A percentile compares a stretch with the other conserved stretches of the same genome.
Conservation (phyloP, 2,329 filamentous ascomycete species). For the Tolypocladium pustulatum region DNA sequence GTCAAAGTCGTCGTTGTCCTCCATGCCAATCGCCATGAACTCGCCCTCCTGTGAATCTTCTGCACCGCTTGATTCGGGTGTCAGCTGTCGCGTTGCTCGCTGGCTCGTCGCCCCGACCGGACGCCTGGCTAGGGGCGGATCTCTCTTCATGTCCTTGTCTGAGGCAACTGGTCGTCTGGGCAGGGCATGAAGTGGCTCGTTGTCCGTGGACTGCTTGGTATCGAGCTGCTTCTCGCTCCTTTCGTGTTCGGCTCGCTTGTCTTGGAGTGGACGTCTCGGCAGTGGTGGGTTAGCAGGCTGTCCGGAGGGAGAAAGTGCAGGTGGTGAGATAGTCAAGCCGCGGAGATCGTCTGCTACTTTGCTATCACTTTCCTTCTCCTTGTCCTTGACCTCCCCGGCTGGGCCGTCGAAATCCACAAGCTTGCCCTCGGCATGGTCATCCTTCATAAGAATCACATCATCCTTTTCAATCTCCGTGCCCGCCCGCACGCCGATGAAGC, state of each 20-base stretch:
- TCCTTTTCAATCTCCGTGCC: slow-evolving; percentile 40
- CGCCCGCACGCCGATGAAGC: slow-evolving; percentile 35
- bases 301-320: slow-evolving; percentile 7
- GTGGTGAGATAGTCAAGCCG: slow-evolving; percentile 17
- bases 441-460: slow-evolving; percentile 35
- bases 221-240: not conserved
- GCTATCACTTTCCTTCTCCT: not conserved
- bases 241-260: not conserved
- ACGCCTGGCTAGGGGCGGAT: not conserved
- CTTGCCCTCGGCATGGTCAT: slow-evolving; percentile 19
- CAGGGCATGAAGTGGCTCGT: not conserved
- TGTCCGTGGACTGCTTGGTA: not conserved
- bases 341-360: slow-evolving; percentile 14
- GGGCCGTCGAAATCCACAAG: slow-evolving; percentile 18
- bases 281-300: slow-evolving; percentile 5
- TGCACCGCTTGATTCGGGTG: slow-evolving; percentile 13
- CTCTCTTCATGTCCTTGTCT: not conserved
- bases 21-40: slow-evolving; percentile 2
- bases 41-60: slow-evolving; percentile 23
- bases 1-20: slow-evolving; percentile 18
- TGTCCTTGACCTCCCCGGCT: not conserved
- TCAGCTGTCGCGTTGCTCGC: slow-evolving; percentile 9
- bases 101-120: not conserved
- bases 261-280: slow-evolving; percentile 8
- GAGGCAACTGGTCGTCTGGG: slow-evolving; percentile 1